Conservation (phyloP, 2,329 filamentous ascomycete genomes). For the Paraphoma sp. region DNA sequence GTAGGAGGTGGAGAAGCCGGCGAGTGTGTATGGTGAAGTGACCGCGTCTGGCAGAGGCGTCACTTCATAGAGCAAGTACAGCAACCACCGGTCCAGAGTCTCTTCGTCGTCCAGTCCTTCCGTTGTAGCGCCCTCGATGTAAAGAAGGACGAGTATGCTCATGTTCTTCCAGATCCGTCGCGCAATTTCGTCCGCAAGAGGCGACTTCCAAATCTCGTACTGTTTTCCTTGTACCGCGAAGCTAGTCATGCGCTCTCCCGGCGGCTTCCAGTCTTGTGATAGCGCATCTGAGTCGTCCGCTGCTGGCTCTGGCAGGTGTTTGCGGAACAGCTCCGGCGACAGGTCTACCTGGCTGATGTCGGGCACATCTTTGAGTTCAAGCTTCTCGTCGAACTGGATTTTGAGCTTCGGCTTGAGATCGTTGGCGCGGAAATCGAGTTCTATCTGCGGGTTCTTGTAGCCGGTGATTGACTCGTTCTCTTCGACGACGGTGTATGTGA, state of each 20-base stretch:
- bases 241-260: constrained; percentile 72
- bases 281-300: constrained; percentile 34
- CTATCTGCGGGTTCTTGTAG: constrained; percentile 81
- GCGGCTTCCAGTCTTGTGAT: constrained; percentile 66
- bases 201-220: constrained; percentile 87
- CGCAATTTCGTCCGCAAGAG: constrained; percentile 72
- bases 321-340: constrained; percentile 60
- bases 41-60: constrained; percentile 37
- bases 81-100: constrained; percentile 81
- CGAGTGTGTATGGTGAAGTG: constrained; percentile 69
- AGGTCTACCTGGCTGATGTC: constrained; percentile 73
- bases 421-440: constrained; percentile 71
- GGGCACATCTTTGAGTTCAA: constrained; percentile 68
- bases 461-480: constrained; percentile 93
- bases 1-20: constrained; percentile 90
- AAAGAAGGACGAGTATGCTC: constrained; percentile 83
- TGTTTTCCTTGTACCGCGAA: constrained; percentile 67
- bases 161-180: constrained; percentile 77
- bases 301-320: constrained; percentile 52
- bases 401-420: constrained; percentile 81
- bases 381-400: constrained; percentile 74
- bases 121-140: constrained; percentile 89
- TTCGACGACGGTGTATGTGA: constrained; percentile 91
- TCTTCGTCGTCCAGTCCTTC: constrained; percentile 74
- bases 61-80: constrained; percentile 74